Base-by-base conservation (phyloP, 139 green algal genomes). In the Spirogloea muscicola region DNA sequence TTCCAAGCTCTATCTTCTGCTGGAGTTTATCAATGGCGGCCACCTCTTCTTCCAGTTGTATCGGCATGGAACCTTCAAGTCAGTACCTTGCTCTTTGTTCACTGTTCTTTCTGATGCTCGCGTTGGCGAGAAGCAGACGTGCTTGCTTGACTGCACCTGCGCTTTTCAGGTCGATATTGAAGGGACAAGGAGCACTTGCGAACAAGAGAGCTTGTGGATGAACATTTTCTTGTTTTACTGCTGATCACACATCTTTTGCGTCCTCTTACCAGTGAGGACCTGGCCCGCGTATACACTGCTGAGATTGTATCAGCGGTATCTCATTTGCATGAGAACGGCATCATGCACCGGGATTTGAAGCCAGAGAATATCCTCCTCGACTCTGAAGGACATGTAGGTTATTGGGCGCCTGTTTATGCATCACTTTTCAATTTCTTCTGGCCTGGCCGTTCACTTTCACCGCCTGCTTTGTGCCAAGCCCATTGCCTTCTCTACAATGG, bases 11-110 rank as follows among this genome's bases (percentile, higher is more conserved):
- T 98, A 98, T 84, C 84, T 98, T 67, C 82, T 98, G 5, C 81
- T 98, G 36, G 94, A 98, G 77, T 98, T 98, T 72, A 89, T 98
- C 72, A 98, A 97, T 76, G 94, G 94, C 2, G 94, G 94, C 4
- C 94, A 98, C 68, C 86, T 98, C 4, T 98, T 98, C 86, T 98
- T 95, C 82, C 91, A 96, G 81, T 86, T 98, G 27, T 97, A 96
- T 74, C 78, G 87, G n/a, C 81, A 92, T 64, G 79, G 79, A 29
- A 80, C 49, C 13, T 85, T 84, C 58, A 65, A 34, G 67, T 76
- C 25, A 34, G 25, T 27, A 34, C 64, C 21, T 55, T 31, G 21
- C 46, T 55, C 21, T 21, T 55, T 55, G 21, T 7, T 40, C 31
- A 2, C n/a, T n/a, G n/a, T n/a, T n/a, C n/a, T n/a, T n/a, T n/a